These are phyloP conservation scores for Apophysomyces elegans DNA, from an alignment of 371 early-diverging fungal species.

Conservation along the genomic window DNA sequence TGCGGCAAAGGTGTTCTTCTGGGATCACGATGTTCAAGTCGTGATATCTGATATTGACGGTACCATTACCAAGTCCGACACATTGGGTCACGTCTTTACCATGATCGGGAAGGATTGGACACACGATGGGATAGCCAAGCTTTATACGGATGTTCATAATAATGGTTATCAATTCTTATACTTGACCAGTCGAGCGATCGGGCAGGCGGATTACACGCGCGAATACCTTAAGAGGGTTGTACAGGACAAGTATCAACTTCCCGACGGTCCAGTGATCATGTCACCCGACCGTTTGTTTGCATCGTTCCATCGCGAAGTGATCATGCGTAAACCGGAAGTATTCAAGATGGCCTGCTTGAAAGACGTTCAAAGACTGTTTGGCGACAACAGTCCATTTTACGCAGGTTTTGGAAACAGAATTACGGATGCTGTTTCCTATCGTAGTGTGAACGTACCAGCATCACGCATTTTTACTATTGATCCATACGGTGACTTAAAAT, in stretches of 20 bases:
- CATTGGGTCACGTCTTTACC: conserved; percentile 96
- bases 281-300: conserved; percentile 96
- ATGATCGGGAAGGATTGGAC: conserved; percentile 99
- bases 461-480: conserved; percentile 98
- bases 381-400: conserved; percentile 85
- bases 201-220: conserved; percentile 93
- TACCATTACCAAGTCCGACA: conserved; percentile 99
- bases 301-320: conserved; percentile 95
- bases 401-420: conserved; percentile 99
- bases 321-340: conserved; percentile 94
- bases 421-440: conserved; percentile 93
- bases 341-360: conserved; percentile 98
- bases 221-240: conserved; percentile 91
- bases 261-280: conserved; percentile 98
- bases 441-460: conserved; percentile 91
- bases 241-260: conserved; percentile 89
- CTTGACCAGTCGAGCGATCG: conserved; percentile 96
- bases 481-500: conserved; percentile 88
- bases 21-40: conserved; percentile 85
- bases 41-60: conserved; percentile 99
- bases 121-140: conserved; percentile 94
- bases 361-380: conserved; percentile 91
- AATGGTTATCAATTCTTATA: conserved; percentile 98
- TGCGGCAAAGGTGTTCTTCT: conserved; percentile 87
- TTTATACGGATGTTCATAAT: conserved; percentile 92